Evolutionary conservation across 805 yeast species (phyloP), one percentile per base, ranked within the genome.

Genomic region (Kluyveromyces starmeri): DNA sequence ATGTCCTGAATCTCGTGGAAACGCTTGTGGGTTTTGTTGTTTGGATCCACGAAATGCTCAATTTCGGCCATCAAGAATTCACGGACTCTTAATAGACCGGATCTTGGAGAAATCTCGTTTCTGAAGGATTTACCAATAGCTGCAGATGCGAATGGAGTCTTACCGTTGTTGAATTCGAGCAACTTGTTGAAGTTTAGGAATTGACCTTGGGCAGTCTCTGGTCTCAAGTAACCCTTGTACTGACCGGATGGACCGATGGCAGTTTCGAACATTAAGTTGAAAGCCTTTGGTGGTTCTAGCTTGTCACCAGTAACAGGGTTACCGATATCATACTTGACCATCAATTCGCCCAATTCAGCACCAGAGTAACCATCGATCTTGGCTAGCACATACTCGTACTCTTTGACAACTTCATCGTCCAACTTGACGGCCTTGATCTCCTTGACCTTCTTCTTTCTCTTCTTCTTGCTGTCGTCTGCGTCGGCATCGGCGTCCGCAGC

Each of bases 201-300:
- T 68, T 92, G 98, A 55, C 99, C 99, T 71, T 92, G 99, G 17
- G 99, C 99, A 44, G 99, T 92, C 69, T 92, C 99, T 42, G 99
- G 99, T 65, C 99, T 79, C 57, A 92, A 66, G 65, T 74, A 92
- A 47, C 98, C 98, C 69, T 83, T 88, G 60, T 88, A 67, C 59
- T 80, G 85, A 54, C 98, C 98, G 35, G 96, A 83, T 42, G 99
- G 98, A 36, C 99, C 99, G 60, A 92, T 94, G 38, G 95, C 95
- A 40, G 99, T 92, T 66, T 89, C 97, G 59, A 92, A 92, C 99
- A 92, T 92, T 61, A 92, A 75, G 69, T 92, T 92, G 76, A 92
- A 92, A 62, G 88, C 96, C 51, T 69, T 75, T 47, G 99, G 99
- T 28, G 80, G 80, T 61, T 85, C 94, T 51, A 92, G 72, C 34